phyloP scores from a whole-genome alignment of 371 early-diverging fungal species.

The Mucor sp. region DNA sequence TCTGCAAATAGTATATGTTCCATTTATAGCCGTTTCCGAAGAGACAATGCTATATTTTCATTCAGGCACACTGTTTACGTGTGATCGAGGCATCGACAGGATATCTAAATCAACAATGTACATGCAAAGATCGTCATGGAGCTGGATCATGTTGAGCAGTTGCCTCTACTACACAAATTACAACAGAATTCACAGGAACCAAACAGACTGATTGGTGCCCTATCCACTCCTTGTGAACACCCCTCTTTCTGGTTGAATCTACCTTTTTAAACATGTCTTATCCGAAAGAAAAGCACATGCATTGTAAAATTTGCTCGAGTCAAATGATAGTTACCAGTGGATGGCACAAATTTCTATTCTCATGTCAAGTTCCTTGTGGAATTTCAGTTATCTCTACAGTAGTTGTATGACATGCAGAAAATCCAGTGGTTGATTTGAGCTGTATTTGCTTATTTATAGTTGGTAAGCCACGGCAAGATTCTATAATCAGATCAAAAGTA shows the following conservation, averaged over 20 bases:
- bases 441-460: not conserved
- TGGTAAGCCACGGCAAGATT: not conserved
- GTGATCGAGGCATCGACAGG: not conserved
- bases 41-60: not conserved
- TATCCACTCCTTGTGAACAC: not conserved
- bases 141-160: not conserved
- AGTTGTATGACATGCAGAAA: not conserved
- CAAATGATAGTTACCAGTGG: not conserved
- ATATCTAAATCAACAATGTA: not conserved
- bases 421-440: not conserved
- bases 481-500: not conserved
- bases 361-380: not conserved
- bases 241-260: not conserved
- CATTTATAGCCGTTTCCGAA: not conserved
- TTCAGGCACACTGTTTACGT: not conserved
- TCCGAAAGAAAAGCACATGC: not conserved
- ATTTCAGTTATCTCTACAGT: not conserved
- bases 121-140: not conserved
- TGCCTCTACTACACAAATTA: not conserved
- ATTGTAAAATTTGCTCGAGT: not conserved
- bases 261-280: not conserved
- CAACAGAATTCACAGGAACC: not conserved
- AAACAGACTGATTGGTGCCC: not conserved
- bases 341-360: not conserved
- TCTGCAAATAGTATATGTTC: not conserved